phyloP scores from a whole-genome alignment of 2,329 filamentous ascomycete species.

The Didymella sp. region DNA sequence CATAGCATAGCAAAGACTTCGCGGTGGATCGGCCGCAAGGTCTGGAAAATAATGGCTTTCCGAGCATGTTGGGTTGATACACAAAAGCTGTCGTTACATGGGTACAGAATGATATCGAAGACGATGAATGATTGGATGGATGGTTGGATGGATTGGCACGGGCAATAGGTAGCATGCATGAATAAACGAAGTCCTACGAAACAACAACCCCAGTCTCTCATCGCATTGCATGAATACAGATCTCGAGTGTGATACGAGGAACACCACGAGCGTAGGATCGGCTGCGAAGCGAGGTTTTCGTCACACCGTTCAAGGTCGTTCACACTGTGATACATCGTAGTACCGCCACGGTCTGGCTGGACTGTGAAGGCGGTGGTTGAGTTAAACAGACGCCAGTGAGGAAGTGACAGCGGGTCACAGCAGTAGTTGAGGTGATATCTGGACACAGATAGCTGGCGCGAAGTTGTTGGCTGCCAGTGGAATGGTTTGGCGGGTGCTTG shows the following conservation, averaged over 20 bases:
- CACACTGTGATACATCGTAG: neutral
- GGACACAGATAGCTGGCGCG: neutral
- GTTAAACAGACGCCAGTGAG: neutral
- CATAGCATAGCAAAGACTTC: constrained; percentile 13
- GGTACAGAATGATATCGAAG: constrained; percentile 2
- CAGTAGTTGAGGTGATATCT: neutral
- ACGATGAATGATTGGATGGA: neutral
- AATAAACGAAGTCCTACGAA: constrained; percentile 3
- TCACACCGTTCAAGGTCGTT: constrained; percentile 8
- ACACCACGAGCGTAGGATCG: neutral
- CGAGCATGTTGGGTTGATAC: neutral
- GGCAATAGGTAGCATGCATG: constrained; percentile 2
- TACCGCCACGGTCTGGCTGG: neutral
- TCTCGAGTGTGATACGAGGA: neutral
- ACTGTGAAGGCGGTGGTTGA: neutral
- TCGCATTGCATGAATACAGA: neutral
- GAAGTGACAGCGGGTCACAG: neutral
- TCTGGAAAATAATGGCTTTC: constrained; percentile 5
- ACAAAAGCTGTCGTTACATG: constrained; percentile 20
- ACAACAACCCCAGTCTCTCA: neutral
- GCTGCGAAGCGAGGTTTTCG: constrained; percentile 2
- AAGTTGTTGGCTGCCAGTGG: neutral
- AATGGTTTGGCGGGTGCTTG: neutral
- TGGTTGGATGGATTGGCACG: neutral
- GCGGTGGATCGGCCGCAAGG: constrained; percentile 10